Evolutionary conservation across 805 yeast genomes (phyloP).

Genomic region (Kazachstania viticola): DNA sequence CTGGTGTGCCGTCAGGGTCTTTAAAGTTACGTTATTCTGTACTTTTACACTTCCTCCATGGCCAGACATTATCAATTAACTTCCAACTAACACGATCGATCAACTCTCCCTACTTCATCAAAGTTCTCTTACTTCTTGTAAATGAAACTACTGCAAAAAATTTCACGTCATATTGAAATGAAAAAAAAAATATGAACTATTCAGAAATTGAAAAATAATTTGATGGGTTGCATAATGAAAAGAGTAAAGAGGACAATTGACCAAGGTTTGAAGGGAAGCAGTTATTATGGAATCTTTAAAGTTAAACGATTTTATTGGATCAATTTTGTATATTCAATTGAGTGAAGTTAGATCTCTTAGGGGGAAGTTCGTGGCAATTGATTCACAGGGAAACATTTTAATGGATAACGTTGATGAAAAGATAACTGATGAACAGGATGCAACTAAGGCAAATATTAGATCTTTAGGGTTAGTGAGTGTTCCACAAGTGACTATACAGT

Average conservation of each 20-base stretch:
- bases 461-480: slow-evolving; percentile 45
- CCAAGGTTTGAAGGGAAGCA: too few relatives aligned
- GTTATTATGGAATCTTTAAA: slow-evolving; percentile 11
- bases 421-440: slow-evolving; percentile 10
- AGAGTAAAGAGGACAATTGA: too few relatives aligned
- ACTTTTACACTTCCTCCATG: too few relatives aligned
- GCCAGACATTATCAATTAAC: too few relatives aligned
- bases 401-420: slow-evolving; percentile 31
- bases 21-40: slow-evolving; percentile 20
- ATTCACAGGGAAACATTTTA: slow-evolving; percentile 33
- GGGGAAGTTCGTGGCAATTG: slow-evolving; percentile 34
- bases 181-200: too few relatives aligned
- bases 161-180: too few relatives aligned
- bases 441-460: slow-evolving; percentile 16
- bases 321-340: slow-evolving; percentile 27
- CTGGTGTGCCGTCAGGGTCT: slow-evolving; percentile 23
- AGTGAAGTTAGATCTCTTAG: slow-evolving; percentile 26
- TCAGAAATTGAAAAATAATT: too few relatives aligned
- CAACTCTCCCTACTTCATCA: too few relatives aligned
- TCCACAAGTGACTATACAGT: slow-evolving; percentile 31
- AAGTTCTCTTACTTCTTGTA: too few relatives aligned
- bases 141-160: too few relatives aligned
- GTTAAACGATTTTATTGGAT: slow-evolving; percentile 20
- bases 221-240: too few relatives aligned
- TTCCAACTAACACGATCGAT: too few relatives aligned